Percentiles rank a stretch among this genome's conserved stretches.
phyloP scores from a whole-genome alignment of 495 filamentous ascomycete genomes.

The Tuber magnatum region DNA sequence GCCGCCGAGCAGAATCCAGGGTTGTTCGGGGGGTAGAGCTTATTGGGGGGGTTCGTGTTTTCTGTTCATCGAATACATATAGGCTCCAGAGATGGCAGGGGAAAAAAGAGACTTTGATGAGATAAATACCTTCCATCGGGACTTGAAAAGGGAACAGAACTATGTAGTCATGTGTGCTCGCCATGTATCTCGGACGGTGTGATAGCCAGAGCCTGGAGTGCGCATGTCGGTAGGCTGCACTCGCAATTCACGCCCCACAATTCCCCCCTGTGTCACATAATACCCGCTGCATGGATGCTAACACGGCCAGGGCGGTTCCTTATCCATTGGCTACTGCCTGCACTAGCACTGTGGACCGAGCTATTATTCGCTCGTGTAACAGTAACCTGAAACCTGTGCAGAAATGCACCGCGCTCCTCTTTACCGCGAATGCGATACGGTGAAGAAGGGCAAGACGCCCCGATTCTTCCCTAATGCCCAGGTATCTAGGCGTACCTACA shows the following conservation, averaged over 20 bases:
- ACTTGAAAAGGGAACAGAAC: not conserved
- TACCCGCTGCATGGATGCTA: not conserved
- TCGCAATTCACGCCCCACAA: not conserved
- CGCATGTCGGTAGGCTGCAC: not conserved
- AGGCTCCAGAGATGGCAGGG: not conserved
- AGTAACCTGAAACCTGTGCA: not conserved
- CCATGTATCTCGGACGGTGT: not conserved
- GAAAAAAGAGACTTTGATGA: not conserved
- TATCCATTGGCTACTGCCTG: not conserved
- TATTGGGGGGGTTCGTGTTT: not conserved
- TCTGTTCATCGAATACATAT: not conserved
- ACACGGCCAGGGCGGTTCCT: not conserved
- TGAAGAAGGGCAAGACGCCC: not conserved
- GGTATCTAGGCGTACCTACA: not conserved
- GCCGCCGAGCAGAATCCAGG: not conserved
- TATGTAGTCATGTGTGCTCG: not conserved
- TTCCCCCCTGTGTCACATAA: not conserved
- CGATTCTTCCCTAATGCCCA: not conserved
- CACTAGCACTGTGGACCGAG: not conserved
- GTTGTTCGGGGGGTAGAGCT: not conserved
- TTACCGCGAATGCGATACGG: not conserved
- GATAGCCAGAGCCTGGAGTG: not conserved
- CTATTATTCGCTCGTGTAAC: constrained; percentile 2
- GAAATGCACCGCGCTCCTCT: not conserved
- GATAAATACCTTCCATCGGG: not conserved